Base-by-base conservation (phyloP, 768 basidiomycete species). In the Lyophyllum decastes region DNA sequence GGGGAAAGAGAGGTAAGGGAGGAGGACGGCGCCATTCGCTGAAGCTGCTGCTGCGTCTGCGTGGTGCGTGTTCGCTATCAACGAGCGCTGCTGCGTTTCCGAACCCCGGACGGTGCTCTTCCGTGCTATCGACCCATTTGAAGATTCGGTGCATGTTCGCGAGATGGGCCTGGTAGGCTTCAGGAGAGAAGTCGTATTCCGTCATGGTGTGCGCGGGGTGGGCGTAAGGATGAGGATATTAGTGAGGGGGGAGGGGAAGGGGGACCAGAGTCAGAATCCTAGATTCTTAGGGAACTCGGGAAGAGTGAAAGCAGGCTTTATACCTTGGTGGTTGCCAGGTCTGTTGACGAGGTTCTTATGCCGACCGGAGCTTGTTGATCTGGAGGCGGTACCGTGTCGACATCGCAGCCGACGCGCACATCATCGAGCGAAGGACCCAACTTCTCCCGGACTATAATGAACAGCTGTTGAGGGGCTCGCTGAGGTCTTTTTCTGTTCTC, bases 151-250 rank as follows among this genome's bases (percentile, higher is more conserved):
- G 41, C 66, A 67, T 67, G 54, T 59, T 67, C 9, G 54, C 60
- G 19, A 65, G 55, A 34, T 60, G 55, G 40, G 57, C 58, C 40
- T 63, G 62, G 41, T 62, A 61, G 2, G 66, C 64, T 47, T 67
- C 64, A 24, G 64, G 66, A 47, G 66, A 65, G 53, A 61, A 67
- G 53, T 65, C 66, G 47, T 65, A 67, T 57, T 67, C 66, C n/a
- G 66, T 67, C 66, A 67, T 67, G 38, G 43, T 53, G 50, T 44
- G 41, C 44, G 38, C 2, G 52, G 16, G 40, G 26, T 11, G 26
- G 41, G 49, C 30, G 44, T 2, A 52, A 57, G 6, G 27, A n/a
- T 35, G 47, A 33, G 49, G 41, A 5, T 41, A 40, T 54, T 25
- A 24, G 19, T 22, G 40, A 35, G n/a, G 5, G 49, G 55, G 11